Evolutionary conservation across 306 rosid genomes (phyloP).

Genomic region (Vigna nakashimae): DNA sequence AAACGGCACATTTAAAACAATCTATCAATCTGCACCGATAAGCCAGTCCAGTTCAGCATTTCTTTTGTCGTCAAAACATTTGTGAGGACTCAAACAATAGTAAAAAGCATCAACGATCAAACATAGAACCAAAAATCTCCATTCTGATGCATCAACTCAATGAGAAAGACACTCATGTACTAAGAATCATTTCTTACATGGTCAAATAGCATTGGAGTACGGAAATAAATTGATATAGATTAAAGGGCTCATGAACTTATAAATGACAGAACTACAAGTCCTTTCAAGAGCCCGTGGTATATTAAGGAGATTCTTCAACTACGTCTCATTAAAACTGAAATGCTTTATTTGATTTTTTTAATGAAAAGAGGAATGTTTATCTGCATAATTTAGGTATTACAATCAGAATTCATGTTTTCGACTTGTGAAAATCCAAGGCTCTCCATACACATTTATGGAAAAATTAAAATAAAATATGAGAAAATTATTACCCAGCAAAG

Average conservation of each 20-base stretch:
- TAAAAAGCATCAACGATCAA: constrained; percentile 8
- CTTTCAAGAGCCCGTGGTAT: background rate
- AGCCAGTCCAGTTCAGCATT: background rate
- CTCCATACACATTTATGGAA: constrained; percentile 6
- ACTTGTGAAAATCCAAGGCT: constrained; percentile 14
- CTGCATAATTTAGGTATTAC: constrained; percentile 14
- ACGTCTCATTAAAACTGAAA: constrained; percentile 12
- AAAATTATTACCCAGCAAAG: constrained; percentile 73
- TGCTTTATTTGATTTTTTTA: background rate
- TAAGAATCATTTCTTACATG: constrained; percentile 5
- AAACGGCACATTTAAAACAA: constrained; percentile 15
- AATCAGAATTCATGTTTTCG: constrained; percentile 12
- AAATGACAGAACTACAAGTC: constrained; percentile 12
- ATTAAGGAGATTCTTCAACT: constrained; percentile 3
- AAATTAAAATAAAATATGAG: constrained; percentile 32
- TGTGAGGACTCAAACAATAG: constrained; percentile 28
- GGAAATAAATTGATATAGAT: background rate
- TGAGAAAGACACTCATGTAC: background rate
- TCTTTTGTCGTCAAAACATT: constrained; percentile 30
- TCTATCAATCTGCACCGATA: constrained; percentile 4
- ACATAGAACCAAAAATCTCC: constrained; percentile 5
- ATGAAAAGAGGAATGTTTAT: background rate
- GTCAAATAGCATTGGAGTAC: constrained; percentile 16
- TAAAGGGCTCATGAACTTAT: background rate
- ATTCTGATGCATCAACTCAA: constrained; percentile 12